Percentiles rank a stretch among this genome's conserved stretches.
Evolutionary conservation across 352 stramenopile species (phyloP).

Genomic region (Globisporangium carolinianum): DNA sequence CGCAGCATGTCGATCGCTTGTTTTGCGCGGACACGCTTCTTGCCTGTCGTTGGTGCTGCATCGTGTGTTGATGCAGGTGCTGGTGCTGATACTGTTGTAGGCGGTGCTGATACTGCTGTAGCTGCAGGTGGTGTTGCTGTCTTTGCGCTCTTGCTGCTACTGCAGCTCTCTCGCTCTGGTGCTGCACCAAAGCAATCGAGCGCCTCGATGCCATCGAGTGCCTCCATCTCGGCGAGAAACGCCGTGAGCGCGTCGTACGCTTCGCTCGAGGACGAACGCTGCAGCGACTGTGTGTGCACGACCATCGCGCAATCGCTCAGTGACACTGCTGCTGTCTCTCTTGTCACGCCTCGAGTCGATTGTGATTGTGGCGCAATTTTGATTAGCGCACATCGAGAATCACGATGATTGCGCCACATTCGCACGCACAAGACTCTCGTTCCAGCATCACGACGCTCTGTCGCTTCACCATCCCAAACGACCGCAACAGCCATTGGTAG

Average conservation of each 20-base stretch:
- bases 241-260: constrained; percentile 4
- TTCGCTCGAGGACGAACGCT: not conserved
- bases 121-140: not conserved
- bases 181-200: not conserved
- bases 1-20: constrained; percentile 7
- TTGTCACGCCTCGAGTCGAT: not conserved
- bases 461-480: too few species aligned
- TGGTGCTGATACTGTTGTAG: not conserved
- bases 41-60: not conserved
- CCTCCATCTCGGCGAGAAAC: constrained; percentile 10
- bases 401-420: too few species aligned
- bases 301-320: not conserved
- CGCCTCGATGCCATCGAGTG: not conserved
- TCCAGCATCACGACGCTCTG: too few species aligned
- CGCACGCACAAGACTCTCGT: too few species aligned
- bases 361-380: not conserved
- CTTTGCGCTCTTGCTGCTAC: not conserved
- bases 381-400: too few species aligned
- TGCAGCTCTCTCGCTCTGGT: not conserved
- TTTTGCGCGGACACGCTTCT: constrained; percentile 2
- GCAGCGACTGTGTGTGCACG: not conserved
- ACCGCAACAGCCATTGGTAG: too few species aligned
- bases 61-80: not conserved
- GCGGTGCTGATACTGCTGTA: not conserved
- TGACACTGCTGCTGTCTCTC: not conserved